Evolutionary conservation across 495 filamentous ascomycete species (phyloP), one percentile per base, ranked within the genome.

Genomic region (Cryomyces antarcticus): DNA sequence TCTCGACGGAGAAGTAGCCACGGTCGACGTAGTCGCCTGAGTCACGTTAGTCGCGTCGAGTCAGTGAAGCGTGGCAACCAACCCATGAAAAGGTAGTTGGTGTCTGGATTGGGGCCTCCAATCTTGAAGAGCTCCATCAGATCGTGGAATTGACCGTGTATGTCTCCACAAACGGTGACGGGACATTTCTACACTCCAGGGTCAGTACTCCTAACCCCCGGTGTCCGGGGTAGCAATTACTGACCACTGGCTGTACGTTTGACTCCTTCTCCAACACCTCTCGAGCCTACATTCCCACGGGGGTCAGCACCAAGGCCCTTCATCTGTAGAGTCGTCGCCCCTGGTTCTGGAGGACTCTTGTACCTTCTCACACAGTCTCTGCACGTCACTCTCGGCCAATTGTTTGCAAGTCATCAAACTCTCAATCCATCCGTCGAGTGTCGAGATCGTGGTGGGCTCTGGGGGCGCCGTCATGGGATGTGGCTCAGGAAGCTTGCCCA

Each of bases 381-480:
- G 86, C 46, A 97, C 89, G 62, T 97, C 92, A 29, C 72, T 69
- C 69, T 97, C 89, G 42, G 81, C 73, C 62, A 97, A 70, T 69
- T 95, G 92, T 64, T 97, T 97, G 77, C 89, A 97, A 58, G 65
- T 79, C 89, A 97, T 97, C 65, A 97, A 67, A 63, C 72, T 89
- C 68, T 93, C 87, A 58, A 97, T 97, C 89, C 89, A 97, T 49
- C 88, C 85, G 62, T 97, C 89, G 34, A 96, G 66, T 31, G 86
- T 92, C 31, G 85, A 79, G 65, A 94, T 89, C 45, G 85, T 80
- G 31, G 82, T 72, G 7, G 92, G 77, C 61, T 96, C 92, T 13
- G 51, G 45, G 39, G 51, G 48, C n/a, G 74, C 69, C 24, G 71
- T 49, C 54, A 83, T 63, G 51, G 71, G 67, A 58, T 87, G 73